A percentile compares a stretch with the other conserved stretches of the same genome.
Evolutionary conservation across 345 rosid genomes (phyloP).

Genomic region (Lepidium sativum): DNA sequence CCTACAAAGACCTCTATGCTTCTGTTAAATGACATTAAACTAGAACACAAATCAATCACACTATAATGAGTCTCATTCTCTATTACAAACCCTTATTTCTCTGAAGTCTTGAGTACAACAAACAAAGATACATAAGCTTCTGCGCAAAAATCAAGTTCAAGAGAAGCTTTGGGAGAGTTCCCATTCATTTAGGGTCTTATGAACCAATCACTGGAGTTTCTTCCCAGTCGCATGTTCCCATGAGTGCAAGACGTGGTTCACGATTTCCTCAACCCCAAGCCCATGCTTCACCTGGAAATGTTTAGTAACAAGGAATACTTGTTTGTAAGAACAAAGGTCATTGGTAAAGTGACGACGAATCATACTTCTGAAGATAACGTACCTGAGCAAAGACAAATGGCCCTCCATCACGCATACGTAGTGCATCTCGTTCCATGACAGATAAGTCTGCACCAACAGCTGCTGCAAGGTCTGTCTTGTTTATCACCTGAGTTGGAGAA

Average conservation of each 20-base stretch:
- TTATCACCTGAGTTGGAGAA: slow-evolving; percentile 55
- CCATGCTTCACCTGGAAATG: slow-evolving; percentile 66
- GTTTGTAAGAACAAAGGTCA: background rate
- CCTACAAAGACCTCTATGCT: slow-evolving; percentile 60
- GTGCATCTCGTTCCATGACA: slow-evolving; percentile 86
- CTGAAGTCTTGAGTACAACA: slow-evolving; percentile 11
- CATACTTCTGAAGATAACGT: background rate
- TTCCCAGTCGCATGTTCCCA: slow-evolving; percentile 82
- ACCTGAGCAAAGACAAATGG: slow-evolving; percentile 96
- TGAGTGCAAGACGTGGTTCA: slow-evolving; percentile 57
- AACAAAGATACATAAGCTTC: slow-evolving; percentile 10
- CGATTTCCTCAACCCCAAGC: slow-evolving; percentile 67
- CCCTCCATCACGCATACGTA: slow-evolving; percentile 95
- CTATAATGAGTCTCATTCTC: slow-evolving; percentile 17
- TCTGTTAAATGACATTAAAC: slow-evolving; percentile 41
- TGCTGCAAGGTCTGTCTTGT: slow-evolving; percentile 88
- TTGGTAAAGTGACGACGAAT: background rate
- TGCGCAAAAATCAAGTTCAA: background rate
- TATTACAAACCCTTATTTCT: background rate
- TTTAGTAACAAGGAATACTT: background rate
- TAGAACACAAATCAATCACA: background rate
- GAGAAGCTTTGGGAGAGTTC: background rate
- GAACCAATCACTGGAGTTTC: slow-evolving; percentile 28
- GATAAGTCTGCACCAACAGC: slow-evolving; percentile 83
- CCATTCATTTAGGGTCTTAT: background rate